Evolutionary conservation across 306 rosid genomes (phyloP).

Genomic region (Gillenia trifoliata): DNA sequence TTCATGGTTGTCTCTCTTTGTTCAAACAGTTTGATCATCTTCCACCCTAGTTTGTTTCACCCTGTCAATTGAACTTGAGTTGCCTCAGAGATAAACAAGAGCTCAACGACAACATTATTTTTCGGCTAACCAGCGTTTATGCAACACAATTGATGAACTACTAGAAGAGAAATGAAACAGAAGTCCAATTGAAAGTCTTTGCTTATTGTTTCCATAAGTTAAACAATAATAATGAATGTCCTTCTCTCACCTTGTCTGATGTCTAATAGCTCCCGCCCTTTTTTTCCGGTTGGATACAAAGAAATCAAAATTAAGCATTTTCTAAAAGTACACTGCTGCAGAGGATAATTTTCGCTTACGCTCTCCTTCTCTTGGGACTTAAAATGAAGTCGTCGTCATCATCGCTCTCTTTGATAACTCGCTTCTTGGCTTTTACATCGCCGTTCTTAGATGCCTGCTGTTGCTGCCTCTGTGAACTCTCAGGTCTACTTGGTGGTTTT

Average conservation of each 20-base stretch:
- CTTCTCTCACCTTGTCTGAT: conserved; percentile 18
- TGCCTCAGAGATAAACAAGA: background rate
- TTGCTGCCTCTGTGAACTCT: conserved; percentile 61
- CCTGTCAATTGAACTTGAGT: background rate
- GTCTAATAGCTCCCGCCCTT: conserved; percentile 15
- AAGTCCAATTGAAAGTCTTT: background rate
- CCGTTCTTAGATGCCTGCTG: conserved; percentile 68
- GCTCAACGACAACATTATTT: background rate
- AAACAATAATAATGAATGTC: conserved; percentile 44
- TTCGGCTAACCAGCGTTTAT: background rate
- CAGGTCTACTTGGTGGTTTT: conserved; percentile 49
- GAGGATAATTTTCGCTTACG: conserved; percentile 28
- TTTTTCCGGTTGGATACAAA: conserved; percentile 11
- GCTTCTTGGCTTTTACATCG: conserved; percentile 63
- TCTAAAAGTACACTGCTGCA: conserved; percentile 7
- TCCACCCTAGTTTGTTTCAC: too few species aligned
- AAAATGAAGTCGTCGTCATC: conserved; percentile 55
- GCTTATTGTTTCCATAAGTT: conserved; percentile 28
- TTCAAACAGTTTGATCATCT: too few species aligned
- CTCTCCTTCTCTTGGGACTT: conserved; percentile 74
- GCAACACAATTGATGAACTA: background rate
- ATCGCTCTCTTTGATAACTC: conserved; percentile 44
- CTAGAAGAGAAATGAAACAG: background rate
- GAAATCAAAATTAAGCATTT: conserved; percentile 15
- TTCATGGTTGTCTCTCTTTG: too few species aligned